Conservation (phyloP, 805 yeast species). For the Lipomyces sp. region DNA sequence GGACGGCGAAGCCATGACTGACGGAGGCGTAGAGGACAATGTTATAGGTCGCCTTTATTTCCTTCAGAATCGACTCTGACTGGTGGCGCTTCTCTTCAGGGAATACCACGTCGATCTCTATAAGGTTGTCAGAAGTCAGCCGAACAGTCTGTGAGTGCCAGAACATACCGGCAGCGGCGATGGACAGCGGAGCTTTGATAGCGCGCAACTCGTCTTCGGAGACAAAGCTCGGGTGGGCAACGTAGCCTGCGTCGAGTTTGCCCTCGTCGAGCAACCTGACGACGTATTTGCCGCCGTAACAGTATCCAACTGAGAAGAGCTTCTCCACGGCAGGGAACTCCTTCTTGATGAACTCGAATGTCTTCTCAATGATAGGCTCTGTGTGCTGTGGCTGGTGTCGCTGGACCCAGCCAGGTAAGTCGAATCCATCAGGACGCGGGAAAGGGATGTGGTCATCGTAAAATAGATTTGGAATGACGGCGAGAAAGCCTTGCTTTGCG, state of each 20-base stretch:
- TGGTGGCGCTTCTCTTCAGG: conserved; percentile 63
- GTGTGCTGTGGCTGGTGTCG: conserved; percentile 54
- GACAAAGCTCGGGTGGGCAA: conserved; percentile 79
- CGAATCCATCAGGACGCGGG: conserved; percentile 24
- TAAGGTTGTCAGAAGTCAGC: not conserved
- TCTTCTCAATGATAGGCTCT: conserved; percentile 53
- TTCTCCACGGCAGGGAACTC: conserved; percentile 52
- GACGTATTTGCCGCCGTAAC: conserved; percentile 73
- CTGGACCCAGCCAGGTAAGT: conserved; percentile 50
- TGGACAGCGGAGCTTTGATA: conserved; percentile 65
- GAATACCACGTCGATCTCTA: conserved; percentile 62
- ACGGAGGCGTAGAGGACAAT: conserved; percentile 65
- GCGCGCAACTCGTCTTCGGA: conserved; percentile 64
- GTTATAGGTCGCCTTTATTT: conserved; percentile 61
- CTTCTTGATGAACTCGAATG: conserved; percentile 50
- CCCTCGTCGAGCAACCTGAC: conserved; percentile 53
- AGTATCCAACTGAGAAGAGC: conserved; percentile 62
- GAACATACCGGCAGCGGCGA: conserved; percentile 64
- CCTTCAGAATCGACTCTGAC: conserved; percentile 63
- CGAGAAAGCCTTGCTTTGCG: conserved; percentile 59
- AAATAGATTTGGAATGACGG: conserved; percentile 68
- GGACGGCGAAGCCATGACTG: conserved; percentile 76
- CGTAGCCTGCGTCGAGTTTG: conserved; percentile 55
- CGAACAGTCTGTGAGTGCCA: not conserved
- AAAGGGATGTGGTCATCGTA: conserved; percentile 52